Percentiles rank a stretch among this genome's conserved stretches.
phyloP scores from a whole-genome alignment of 371 early-diverging fungal genomes.

The Mucor plumbeus region DNA sequence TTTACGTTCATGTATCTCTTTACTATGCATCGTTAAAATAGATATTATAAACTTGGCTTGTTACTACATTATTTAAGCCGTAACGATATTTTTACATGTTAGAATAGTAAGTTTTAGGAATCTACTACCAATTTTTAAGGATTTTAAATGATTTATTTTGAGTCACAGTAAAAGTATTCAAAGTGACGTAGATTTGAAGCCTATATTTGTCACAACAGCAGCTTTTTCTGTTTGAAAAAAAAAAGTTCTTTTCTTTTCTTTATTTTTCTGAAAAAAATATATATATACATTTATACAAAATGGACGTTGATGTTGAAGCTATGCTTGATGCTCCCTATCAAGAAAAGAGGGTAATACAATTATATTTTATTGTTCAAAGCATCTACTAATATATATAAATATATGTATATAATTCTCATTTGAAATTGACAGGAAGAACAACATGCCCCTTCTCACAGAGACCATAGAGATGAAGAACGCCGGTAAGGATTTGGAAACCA shows the following conservation, averaged over 20 bases:
- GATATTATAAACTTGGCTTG: too few species aligned
- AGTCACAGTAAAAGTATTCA: not conserved
- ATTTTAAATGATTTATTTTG: not conserved
- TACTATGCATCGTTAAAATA: too few species aligned
- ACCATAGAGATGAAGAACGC: constrained; percentile 35
- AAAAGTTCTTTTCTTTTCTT: constrained; percentile 3
- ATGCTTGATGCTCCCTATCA: constrained; percentile 89
- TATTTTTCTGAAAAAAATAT: not conserved
- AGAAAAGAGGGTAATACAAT: constrained; percentile 51
- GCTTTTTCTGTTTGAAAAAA: not conserved
- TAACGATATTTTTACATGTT: too few species aligned
- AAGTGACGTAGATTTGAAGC: constrained; percentile 7
- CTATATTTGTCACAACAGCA: not conserved
- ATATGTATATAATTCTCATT: too few species aligned
- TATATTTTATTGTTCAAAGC: not conserved
- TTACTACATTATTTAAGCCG: too few species aligned
- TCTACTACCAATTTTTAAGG: too few species aligned
- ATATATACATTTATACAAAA: constrained; percentile 28
- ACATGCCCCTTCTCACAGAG: constrained; percentile 3
- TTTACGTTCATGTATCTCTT: too few species aligned
- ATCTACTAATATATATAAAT: not conserved
- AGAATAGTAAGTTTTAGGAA: too few species aligned
- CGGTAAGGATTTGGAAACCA: constrained; percentile 20
- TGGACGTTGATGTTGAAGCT: constrained; percentile 78
- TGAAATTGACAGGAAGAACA: not conserved